Base-by-base conservation (phyloP, 257 asterid species). In the Misopates orontium region DNA sequence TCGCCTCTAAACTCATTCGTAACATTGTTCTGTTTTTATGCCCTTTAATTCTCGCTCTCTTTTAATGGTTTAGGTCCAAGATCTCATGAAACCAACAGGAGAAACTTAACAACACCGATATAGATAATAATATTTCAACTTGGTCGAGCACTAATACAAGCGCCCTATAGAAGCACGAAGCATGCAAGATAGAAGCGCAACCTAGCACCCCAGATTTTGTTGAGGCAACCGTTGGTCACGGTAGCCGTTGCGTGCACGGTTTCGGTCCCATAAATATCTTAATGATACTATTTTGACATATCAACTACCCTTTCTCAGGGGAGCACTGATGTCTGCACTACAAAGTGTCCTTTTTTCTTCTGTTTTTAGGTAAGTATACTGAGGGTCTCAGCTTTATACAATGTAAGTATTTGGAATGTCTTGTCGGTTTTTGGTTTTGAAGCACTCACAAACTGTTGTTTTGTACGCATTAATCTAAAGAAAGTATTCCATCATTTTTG, bases 11-110 rank as follows among this genome's bases (percentile, higher is more conserved):
- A 6, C 17, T 10, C 5, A 28, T 17, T 10, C 7, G 47, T 31
- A 39, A 44, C 28, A 24, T 18, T 18, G 3, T 48, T 40, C 39
- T 15, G 16, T 40, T 18, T 13, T n/a, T 31, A 50, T 51, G 13
- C 19, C 36, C 40, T 6, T 15, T 45, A 47, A 17, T 55, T 59
- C 36, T 60, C 14, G 60, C 36, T 56, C 28, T 18, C 10, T 44
- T 51, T 25, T 67, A 49, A 16, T 52, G 8, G 42, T 76, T 77
- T 80, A 74, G 89, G 79, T 79, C 87, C 90, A 47, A 83, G 76
- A 62, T 77, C 73, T 68, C 73, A 66, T 59, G 85, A 74, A 73
- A 77, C 76, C 70, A 78, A 73, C 44, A 47, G 25, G 73, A 66
- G 62, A 68, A 69, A 56, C 40, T 60, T 72, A 60, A 56, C 24